Percentiles rank a stretch among this genome's conserved stretches.
phyloP scores from a whole-genome alignment of 2,329 filamentous ascomycete genomes.

The Pyricularia grisea region DNA sequence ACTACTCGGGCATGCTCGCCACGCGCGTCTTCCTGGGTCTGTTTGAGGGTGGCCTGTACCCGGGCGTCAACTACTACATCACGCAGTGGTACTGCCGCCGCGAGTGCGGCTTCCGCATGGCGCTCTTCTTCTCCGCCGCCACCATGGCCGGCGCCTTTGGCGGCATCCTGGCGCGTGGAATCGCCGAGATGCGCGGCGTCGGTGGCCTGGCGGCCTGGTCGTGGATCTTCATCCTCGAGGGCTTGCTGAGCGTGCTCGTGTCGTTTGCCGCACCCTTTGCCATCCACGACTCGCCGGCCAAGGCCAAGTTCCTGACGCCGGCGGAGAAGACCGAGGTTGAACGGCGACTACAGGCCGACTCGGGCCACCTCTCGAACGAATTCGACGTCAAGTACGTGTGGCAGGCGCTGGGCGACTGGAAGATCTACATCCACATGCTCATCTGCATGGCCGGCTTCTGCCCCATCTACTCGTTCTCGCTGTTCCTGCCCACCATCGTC shows the following conservation, averaged over 20 bases:
- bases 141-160: slow-evolving; percentile 9
- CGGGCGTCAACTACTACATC: slow-evolving; percentile 34
- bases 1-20: slow-evolving; percentile 57
- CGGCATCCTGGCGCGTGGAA: slow-evolving; percentile 10
- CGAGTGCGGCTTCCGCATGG: slow-evolving; percentile 9
- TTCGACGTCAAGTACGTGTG: slow-evolving; percentile 45
- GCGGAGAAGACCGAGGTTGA: slow-evolving; percentile 33
- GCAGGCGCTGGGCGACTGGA: slow-evolving; percentile 50
- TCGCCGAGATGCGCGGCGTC: slow-evolving; percentile 10
- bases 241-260: slow-evolving; percentile 15
- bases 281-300: slow-evolving; percentile 50
- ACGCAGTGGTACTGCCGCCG: slow-evolving; percentile 10
- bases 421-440: slow-evolving; percentile 36
- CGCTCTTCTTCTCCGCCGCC: slow-evolving; percentile 10
- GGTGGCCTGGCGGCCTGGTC: slow-evolving; percentile 44
- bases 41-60: slow-evolving; percentile 66
- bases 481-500: slow-evolving; percentile 19
- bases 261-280: slow-evolving; percentile 31
- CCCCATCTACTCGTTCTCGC: slow-evolving; percentile 14
- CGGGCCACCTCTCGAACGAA: slow-evolving; percentile 41
- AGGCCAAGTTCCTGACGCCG: slow-evolving; percentile 36
- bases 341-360: slow-evolving; percentile 31
- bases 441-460: slow-evolving; percentile 16
- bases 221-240: slow-evolving; percentile 48
- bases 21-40: slow-evolving; percentile 18